These are phyloP conservation scores for Phlegmacium glaucopus DNA, from an alignment of 768 basidiomycete genomes.

Conservation along the genomic window DNA sequence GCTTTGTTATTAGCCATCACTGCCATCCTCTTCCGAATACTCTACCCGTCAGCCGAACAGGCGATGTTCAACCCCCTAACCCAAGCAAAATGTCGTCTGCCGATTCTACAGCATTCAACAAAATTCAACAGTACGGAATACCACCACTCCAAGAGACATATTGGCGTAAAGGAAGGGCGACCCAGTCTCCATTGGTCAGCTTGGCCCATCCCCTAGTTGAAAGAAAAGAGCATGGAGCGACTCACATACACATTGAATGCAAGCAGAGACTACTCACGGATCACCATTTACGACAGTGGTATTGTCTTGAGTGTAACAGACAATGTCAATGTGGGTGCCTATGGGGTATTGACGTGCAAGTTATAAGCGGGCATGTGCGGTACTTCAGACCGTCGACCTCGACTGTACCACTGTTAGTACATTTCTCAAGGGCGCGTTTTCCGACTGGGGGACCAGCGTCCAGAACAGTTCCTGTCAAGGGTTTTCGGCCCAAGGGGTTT, in stretches of 20 bases:
- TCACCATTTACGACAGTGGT: conserved; percentile 8
- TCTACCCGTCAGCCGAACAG: too few species aligned
- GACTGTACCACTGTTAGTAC: not conserved
- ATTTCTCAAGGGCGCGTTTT: conserved; percentile 2
- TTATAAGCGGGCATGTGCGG: conserved; percentile 6
- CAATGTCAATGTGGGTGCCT: conserved; percentile 5
- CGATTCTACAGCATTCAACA: too few species aligned
- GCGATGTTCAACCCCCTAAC: too few species aligned
- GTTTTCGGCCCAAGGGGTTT: too few species aligned
- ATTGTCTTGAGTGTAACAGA: conserved; percentile 5
- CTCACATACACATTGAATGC: too few species aligned
- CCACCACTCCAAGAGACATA: conserved; percentile 8
- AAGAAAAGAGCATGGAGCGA: not conserved
- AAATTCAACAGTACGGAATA: conserved; percentile 6
- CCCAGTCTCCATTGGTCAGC: conserved; percentile 7
- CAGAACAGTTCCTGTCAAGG: too few species aligned
- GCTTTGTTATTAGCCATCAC: too few species aligned
- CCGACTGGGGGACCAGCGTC: too few species aligned
- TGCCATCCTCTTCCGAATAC: too few species aligned
- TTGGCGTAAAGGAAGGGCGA: conserved; percentile 4
- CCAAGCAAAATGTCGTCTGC: too few species aligned
- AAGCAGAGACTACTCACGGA: not conserved
- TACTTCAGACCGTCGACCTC: conserved; percentile 7
- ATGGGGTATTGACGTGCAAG: conserved; percentile 6
- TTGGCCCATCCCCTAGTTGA: conserved; percentile 7